Base-by-base conservation (phyloP, 1,139 yeast species). In the Groenewaldozyma sp. region DNA sequence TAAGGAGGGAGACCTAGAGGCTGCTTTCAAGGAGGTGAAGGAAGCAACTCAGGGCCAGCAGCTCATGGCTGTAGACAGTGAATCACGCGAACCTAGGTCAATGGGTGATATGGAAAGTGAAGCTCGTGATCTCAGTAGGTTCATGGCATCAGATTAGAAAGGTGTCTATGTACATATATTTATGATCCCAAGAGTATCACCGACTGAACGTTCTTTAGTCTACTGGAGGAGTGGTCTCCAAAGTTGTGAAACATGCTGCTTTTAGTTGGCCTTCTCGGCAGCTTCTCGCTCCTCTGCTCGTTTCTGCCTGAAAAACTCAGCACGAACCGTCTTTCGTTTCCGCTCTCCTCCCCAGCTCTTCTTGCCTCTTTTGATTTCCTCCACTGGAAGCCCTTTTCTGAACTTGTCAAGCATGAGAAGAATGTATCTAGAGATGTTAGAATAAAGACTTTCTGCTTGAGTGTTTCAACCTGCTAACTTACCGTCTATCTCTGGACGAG, bases 261-360 rank as follows among this genome's bases (percentile, higher is more conserved):
- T n/a, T n/a, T n/a, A n/a, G n/a, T 26, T 19, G 21, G 40, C 38
- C 41, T 31, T 32, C 19, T 32, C 27, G 13, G 37, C 31, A 9
- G 39, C 35, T 27, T 22, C 31, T 17, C 24, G 10, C 31, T 45
- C 45, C 31, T 51, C 55, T 3, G 55, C 52, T 31, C 49, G 45
- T 31, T 41, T 41, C 22, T 51, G 45, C 17, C 56, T 82, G 40
- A 68, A 66, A 66, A 76, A 71, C 59, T 76, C 78, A 16, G 94
- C 94, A 43, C 72, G 63, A 39, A 74, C 77, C 34, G 81, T 78
- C 55, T 72, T 75, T 45, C 82, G 72, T 53, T 79, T 82, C 60
- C 95, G 74, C 63, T 87, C 95, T 56, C 96, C 95, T 29, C 96
- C 96, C 73, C 78, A 78, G 20, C 67, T 60, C 73, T 87, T 88